Evolutionary conservation across 2,329 filamentous ascomycete genomes (phyloP).

Genomic region (Incumbomyces delicatus): DNA sequence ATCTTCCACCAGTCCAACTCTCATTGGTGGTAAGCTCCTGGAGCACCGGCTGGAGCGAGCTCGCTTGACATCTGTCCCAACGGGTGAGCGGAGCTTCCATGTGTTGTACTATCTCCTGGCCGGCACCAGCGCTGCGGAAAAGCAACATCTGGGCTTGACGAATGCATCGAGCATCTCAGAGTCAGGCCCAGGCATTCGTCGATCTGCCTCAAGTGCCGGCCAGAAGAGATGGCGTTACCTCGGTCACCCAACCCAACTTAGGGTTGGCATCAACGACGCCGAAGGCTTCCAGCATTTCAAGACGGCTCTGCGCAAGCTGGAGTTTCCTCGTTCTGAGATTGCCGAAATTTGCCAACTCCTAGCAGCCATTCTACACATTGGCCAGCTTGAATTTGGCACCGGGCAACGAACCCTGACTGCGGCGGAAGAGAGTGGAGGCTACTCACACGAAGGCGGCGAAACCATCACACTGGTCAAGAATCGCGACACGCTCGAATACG

Average conservation of each 20-base stretch:
- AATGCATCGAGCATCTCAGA: conserved; percentile 31
- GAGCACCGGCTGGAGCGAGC: conserved; percentile 90
- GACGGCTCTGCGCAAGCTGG: conserved; percentile 82
- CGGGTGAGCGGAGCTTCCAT: conserved; percentile 94
- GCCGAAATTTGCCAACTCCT: conserved; percentile 94
- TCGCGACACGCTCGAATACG: conserved; percentile 73
- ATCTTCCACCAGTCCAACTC: conserved; percentile 68
- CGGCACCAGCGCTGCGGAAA: conserved; percentile 84
- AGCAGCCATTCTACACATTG: conserved; percentile 90
- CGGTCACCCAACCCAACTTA: conserved; percentile 90
- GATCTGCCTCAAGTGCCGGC: conserved; percentile 43
- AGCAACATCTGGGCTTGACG: conserved; percentile 66
- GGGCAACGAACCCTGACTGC: conserved; percentile 67
- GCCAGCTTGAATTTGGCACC: conserved; percentile 86
- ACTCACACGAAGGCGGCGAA: conserved; percentile 87
- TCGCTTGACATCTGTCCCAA: conserved; percentile 82
- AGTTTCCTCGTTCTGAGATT: conserved; percentile 87
- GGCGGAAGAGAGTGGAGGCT: conserved; percentile 88
- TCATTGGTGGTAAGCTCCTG: conserved; percentile 89
- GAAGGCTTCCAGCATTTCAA: conserved; percentile 98
- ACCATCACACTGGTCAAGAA: conserved; percentile 82
- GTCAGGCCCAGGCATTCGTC: conserved; percentile 34
- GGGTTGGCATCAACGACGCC: conserved; percentile 90
- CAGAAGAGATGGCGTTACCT: conserved; percentile 91
- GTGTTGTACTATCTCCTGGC: conserved; percentile 92